These are phyloP conservation scores for Salmacisia buchloeana DNA, from an alignment of 1,284 basidiomycete genomes.

Conservation along the genomic window DNA sequence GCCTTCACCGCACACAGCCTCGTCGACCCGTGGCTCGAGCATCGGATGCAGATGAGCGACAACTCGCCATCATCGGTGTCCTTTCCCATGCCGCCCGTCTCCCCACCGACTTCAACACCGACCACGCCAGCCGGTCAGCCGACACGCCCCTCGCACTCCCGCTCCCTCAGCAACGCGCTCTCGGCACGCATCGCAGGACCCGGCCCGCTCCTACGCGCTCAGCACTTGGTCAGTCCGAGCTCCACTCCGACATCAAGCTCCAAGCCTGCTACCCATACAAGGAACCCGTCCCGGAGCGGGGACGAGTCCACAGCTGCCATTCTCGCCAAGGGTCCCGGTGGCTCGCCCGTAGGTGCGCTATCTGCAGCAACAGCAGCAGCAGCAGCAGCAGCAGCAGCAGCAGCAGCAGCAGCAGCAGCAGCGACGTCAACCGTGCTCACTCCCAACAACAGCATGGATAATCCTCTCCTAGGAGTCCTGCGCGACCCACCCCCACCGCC, in stretches of 20 bases:
- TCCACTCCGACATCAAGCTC: neutral
- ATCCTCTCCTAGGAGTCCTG: neutral
- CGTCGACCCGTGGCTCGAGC: neutral
- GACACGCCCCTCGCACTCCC: neutral
- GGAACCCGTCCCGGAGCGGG: neutral
- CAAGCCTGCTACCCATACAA: too few species aligned
- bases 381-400: too few species aligned
- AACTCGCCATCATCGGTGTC: neutral
- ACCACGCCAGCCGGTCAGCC: neutral
- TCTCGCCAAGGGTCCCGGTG: neutral
- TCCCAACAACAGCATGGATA: too few species aligned
- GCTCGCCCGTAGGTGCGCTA: neutral
- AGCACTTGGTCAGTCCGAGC: neutral
- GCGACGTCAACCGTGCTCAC: too few species aligned
- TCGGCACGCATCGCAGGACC: neutral
- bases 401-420: too few species aligned
- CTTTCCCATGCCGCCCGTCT: neutral
- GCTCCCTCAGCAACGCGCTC: neutral
- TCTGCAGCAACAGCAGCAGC: too few species aligned
- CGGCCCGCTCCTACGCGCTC: neutral
- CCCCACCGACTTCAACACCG: neutral
- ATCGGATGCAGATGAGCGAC: neutral
- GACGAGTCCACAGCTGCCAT: neutral
- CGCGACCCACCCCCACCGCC: neutral
- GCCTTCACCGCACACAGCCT: neutral